These are phyloP conservation scores for Termitomyces sp. DNA, from an alignment of 768 basidiomycete genomes.

Conservation along the genomic window DNA sequence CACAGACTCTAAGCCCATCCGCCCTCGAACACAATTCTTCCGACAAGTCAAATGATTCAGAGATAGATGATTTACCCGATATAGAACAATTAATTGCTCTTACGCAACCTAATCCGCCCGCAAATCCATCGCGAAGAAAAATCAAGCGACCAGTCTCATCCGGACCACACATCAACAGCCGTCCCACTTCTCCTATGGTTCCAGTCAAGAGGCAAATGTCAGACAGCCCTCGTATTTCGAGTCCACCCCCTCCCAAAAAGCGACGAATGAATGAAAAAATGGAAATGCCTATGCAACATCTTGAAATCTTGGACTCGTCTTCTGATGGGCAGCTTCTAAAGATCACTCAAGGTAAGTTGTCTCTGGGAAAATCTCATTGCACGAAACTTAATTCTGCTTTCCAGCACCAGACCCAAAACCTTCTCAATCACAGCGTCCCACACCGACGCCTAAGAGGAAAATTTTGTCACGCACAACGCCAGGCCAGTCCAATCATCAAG, in stretches of 20 bases:
- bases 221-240: neutral
- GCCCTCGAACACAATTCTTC: neutral
- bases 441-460: slow-evolving; percentile 4
- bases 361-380: neutral
- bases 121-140: neutral
- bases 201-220: slow-evolving; percentile 2
- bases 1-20: neutral
- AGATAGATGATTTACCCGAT: slow-evolving; percentile 3
- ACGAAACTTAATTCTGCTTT: neutral
- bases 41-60: slow-evolving; percentile 2
- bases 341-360: neutral
- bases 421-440: neutral
- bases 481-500: neutral
- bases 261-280: neutral
- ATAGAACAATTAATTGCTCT: slow-evolving; percentile 6
- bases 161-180: neutral
- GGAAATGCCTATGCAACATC: neutral
- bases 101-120: slow-evolving; percentile 3
- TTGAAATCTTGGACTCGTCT: neutral
- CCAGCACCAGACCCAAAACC: neutral
- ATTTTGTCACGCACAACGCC: neutral
- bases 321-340: neutral
- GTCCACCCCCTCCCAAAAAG: neutral
- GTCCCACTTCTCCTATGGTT: neutral
- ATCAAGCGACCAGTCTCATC: neutral